Conservation (phyloP, 2,329 filamentous ascomycete species). For the Colletotrichum sp. region DNA sequence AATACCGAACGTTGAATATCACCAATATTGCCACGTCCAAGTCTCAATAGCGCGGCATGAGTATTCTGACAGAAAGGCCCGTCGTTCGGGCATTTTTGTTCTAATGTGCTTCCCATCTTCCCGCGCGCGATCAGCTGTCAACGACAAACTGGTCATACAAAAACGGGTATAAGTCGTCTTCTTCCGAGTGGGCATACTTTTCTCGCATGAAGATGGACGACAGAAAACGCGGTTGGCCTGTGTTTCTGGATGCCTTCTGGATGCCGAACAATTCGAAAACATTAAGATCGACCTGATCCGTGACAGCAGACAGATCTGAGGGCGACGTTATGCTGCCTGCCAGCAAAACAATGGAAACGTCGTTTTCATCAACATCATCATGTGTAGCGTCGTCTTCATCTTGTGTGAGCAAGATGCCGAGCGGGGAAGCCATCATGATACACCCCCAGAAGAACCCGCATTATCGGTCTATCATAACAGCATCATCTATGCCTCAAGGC, state of each 20-base stretch:
- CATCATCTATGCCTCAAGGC: background rate
- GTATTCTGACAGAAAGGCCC: background rate
- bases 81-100: background rate
- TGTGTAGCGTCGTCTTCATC: background rate
- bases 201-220: background rate
- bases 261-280: background rate
- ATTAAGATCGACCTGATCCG: background rate
- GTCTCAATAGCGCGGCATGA: background rate
- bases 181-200: background rate
- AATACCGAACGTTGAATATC: conserved; percentile 1
- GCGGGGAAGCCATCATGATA: background rate
- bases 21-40: background rate
- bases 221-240: background rate
- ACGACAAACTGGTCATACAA: background rate
- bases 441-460: background rate
- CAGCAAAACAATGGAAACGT: background rate
- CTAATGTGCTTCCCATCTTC: background rate
- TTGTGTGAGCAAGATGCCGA: background rate
- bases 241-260: background rate
- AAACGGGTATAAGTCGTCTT: background rate
- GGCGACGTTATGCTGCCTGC: background rate
- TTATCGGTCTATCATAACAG: background rate
- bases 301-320: background rate
- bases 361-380: background rate
- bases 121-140: background rate